Evolutionary conservation across 192 early-diverging fungal species (phyloP).

Genomic region (Entomortierella chlamydospora): DNA sequence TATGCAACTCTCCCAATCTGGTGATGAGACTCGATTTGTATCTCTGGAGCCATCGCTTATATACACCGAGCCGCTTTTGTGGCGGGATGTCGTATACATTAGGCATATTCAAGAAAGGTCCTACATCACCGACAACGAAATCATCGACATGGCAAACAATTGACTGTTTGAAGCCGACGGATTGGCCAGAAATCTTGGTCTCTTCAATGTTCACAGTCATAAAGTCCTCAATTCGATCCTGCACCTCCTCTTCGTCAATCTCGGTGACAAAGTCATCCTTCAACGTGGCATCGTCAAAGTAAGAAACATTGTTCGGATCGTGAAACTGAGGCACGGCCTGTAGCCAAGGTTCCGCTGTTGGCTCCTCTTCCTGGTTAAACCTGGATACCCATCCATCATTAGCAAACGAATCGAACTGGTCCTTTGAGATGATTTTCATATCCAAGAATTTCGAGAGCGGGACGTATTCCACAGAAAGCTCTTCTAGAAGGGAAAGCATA

Average conservation of each 20-base stretch:
- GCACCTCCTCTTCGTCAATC: constrained; percentile 62
- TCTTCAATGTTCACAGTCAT: constrained; percentile 47
- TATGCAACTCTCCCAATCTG: constrained; percentile 18
- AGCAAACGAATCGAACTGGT: constrained; percentile 55
- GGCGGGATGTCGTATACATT: constrained; percentile 51
- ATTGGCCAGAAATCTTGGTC: constrained; percentile 6
- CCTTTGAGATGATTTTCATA: constrained; percentile 26
- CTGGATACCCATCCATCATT: constrained; percentile 54
- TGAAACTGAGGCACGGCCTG: constrained; percentile 25
- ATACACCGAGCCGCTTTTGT: constrained; percentile 42
- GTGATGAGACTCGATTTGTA: constrained; percentile 9
- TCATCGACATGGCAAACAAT: constrained; percentile 37
- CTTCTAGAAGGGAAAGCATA: constrained; percentile 46
- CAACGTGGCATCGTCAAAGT: constrained; percentile 46
- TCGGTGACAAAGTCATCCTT: constrained; percentile 55
- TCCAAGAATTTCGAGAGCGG: constrained; percentile 47
- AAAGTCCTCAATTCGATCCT: constrained; percentile 57
- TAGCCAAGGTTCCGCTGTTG: constrained; percentile 26
- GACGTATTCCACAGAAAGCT: constrained; percentile 61
- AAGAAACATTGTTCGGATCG: constrained; percentile 41
- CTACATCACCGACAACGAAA: constrained; percentile 19
- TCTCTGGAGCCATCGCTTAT: constrained; percentile 47
- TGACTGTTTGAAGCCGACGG: constrained; percentile 32
- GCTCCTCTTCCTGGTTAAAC: constrained; percentile 28
- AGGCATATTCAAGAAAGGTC: not conserved